These are phyloP conservation scores for Eucalyptus tenuipes DNA, from an alignment of 345 rosid genomes.

Conservation along the genomic window DNA sequence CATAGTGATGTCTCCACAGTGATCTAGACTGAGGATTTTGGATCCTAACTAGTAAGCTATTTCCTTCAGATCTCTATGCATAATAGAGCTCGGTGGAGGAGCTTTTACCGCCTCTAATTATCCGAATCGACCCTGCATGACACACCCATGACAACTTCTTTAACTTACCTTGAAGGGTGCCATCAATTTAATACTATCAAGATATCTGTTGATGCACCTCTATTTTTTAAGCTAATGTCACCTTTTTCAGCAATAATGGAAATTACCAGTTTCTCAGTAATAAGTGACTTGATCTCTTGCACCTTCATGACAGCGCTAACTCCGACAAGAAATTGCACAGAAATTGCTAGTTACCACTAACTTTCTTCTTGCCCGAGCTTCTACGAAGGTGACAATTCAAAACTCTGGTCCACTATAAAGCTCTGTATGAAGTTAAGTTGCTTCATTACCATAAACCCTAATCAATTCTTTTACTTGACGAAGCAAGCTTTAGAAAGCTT, in stretches of 20 bases:
- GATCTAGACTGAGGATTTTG: background rate
- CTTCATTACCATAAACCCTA: background rate
- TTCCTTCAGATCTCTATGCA: background rate
- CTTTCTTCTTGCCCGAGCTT: background rate
- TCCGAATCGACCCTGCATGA: accelerated
- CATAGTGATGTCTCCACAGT: background rate
- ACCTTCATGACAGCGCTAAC: background rate
- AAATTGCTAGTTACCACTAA: background rate
- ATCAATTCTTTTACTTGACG: background rate
- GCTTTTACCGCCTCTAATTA: background rate
- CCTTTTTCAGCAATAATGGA: background rate
- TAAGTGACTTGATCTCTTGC: background rate
- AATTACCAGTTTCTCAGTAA: background rate
- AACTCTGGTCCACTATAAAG: too few species aligned
- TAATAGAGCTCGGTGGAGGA: background rate
- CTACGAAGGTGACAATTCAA: background rate
- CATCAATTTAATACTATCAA: background rate
- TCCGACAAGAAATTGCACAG: background rate
- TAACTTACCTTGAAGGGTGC: background rate
- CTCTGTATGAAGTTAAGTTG: background rate
- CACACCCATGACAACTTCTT: background rate
- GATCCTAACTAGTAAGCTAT: background rate
- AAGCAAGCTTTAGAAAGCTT: background rate
- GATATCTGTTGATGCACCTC: background rate
- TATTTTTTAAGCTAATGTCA: background rate